Percentiles rank a stretch among this genome's conserved stretches.
These are phyloP conservation scores for Ogataea minuta DNA, from an alignment of 805 yeast species.

Conservation along the genomic window DNA sequence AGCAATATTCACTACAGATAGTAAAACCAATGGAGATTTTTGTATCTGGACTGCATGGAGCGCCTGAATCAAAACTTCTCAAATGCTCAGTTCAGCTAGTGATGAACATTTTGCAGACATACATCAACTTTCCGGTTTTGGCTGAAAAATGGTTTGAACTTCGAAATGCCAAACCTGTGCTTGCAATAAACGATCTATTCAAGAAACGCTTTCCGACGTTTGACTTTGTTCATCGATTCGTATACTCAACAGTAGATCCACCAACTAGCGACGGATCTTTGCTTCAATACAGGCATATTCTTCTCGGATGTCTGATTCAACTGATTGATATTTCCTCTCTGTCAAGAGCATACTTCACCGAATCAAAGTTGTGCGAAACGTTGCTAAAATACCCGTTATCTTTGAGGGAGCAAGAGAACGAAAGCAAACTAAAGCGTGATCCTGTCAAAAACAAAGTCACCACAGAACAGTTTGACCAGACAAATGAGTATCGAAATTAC, in stretches of 20 bases:
- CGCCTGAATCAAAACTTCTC: constrained; percentile 14
- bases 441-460: constrained; percentile 15
- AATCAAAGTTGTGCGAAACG: constrained; percentile 15
- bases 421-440: constrained; percentile 14
- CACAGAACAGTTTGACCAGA: constrained; percentile 16
- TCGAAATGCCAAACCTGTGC: constrained; percentile 7
- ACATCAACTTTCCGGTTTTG: constrained; percentile 14
- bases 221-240: constrained; percentile 16
- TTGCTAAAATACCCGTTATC: constrained; percentile 18
- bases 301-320: constrained; percentile 11
- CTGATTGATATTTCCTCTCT: constrained; percentile 11
- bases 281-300: constrained; percentile 10
- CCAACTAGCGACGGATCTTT: constrained; percentile 8
- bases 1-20: constrained; percentile 5
- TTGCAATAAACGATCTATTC: constrained; percentile 3
- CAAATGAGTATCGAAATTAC: constrained; percentile 14
- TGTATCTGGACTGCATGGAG: constrained; percentile 11
- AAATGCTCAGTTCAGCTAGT: constrained; percentile 17
- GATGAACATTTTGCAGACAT: constrained; percentile 11
- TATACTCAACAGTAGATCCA: constrained; percentile 6
- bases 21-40: constrained; percentile 13
- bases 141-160: constrained; percentile 21
- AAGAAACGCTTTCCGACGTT: constrained; percentile 19
- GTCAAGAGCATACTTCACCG: constrained; percentile 11
- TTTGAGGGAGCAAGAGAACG: constrained; percentile 10